Conservation (phyloP, 2,329 filamentous ascomycete species). For the Aspergillus melleus region DNA sequence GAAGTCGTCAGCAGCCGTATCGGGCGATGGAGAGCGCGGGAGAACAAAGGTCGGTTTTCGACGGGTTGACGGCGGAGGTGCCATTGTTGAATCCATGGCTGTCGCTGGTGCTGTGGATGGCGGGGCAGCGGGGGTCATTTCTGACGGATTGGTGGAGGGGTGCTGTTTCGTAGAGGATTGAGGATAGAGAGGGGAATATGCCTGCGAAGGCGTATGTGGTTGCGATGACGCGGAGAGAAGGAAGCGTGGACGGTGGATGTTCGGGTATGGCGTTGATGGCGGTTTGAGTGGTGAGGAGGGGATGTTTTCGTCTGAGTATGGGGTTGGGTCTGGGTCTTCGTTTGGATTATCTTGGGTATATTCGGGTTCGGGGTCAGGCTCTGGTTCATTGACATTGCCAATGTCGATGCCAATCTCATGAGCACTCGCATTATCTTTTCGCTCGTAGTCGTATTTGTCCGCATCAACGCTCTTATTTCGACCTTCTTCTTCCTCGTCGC, state of each 20-base stretch:
- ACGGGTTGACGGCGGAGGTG: conserved; percentile 16
- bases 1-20: conserved; percentile 19
- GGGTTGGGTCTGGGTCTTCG: no score
- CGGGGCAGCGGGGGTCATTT: conserved; percentile 18
- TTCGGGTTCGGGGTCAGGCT: neutral
- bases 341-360: no score
- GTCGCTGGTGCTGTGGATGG: conserved; percentile 3
- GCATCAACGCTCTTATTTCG: neutral
- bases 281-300: neutral
- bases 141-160: neutral
- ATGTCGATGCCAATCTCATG: no score
- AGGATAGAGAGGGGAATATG: no score
- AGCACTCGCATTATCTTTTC: neutral
- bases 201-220: neutral
- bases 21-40: conserved; percentile 37
- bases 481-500: neutral
- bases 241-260: neutral
- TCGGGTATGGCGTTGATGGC: neutral
- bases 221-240: neutral
- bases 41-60: conserved; percentile 40
- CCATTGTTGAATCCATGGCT: conserved; percentile 4
- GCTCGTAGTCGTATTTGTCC: neutral
- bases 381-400: no score
- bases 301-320: neutral
- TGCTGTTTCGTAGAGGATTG: neutral